These are phyloP conservation scores for Cladophialophora carrionii DNA, from an alignment of 2,329 filamentous ascomycete species.

Conservation along the genomic window DNA sequence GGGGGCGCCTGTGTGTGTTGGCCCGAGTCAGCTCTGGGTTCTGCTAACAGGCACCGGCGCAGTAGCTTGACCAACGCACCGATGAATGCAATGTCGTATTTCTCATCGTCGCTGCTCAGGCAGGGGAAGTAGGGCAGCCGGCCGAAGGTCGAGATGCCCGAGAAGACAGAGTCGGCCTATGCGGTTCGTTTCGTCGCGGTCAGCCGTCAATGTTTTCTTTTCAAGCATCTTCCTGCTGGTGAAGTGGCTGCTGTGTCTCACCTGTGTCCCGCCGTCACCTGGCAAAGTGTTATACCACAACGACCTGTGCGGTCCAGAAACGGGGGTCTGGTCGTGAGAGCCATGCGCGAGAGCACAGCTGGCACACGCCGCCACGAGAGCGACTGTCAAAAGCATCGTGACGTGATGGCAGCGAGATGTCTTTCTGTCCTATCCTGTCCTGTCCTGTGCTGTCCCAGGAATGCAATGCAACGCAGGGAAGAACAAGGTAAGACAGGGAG, in stretches of 20 bases:
- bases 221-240: not conserved
- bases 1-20: slow-evolving; percentile 69
- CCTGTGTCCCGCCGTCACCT: slow-evolving; percentile 82
- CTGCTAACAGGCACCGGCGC: not conserved
- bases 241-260: slow-evolving; percentile 43
- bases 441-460: too few relatives aligned
- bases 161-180: slow-evolving; percentile 87
- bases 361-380: slow-evolving; percentile 46
- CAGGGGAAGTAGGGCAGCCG: slow-evolving; percentile 78
- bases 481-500: not conserved
- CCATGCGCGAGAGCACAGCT: slow-evolving; percentile 63
- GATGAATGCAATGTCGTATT: slow-evolving; percentile 84
- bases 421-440: too few relatives aligned
- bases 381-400: slow-evolving; percentile 36
- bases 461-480: not conserved
- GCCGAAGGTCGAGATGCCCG: slow-evolving; percentile 83
- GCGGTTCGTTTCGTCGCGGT: too few relatives aligned
- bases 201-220: slow-evolving; percentile 4
- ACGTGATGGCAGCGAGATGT: not conserved
- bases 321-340: slow-evolving; percentile 60
- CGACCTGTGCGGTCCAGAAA: slow-evolving; percentile 70
- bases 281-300: slow-evolving; percentile 84
- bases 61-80: slow-evolving; percentile 55
- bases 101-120: slow-evolving; percentile 67
- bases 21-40: slow-evolving; percentile 10